phyloP scores from a whole-genome alignment of 2,329 filamentous ascomycete species.

The Aureobasidium sp. region DNA sequence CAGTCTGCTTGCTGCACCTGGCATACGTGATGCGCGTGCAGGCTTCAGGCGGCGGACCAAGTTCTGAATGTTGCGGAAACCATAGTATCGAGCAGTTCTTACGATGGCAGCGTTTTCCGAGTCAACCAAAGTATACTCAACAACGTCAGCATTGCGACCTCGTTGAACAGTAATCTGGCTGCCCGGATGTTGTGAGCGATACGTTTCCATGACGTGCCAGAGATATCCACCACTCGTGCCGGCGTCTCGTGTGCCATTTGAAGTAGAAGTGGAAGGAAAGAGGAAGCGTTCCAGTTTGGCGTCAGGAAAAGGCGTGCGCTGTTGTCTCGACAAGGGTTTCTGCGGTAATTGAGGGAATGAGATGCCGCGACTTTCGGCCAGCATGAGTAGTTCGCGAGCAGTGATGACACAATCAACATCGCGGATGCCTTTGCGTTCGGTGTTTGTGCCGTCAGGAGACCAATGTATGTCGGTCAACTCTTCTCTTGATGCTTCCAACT shows the following conservation, averaged over 20 bases:
- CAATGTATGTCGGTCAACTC: slow-evolving; percentile 81
- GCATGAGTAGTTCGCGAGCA: slow-evolving; percentile 84
- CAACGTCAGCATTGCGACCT: slow-evolving; percentile 84
- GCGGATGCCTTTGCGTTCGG: slow-evolving; percentile 52
- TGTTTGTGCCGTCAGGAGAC: slow-evolving; percentile 37
- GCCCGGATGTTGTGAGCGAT: slow-evolving; percentile 63
- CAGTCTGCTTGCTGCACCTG: slow-evolving; percentile 58
- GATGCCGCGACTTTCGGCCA: slow-evolving; percentile 73
- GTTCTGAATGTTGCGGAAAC: slow-evolving; percentile 97
- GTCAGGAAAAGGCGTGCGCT: slow-evolving; percentile 63
- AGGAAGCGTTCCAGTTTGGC: slow-evolving; percentile 63
- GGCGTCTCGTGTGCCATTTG: slow-evolving; percentile 41
- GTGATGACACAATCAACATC: slow-evolving; percentile 99
- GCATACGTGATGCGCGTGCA: slow-evolving; percentile 67
- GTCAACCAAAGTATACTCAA: slow-evolving; percentile 69
- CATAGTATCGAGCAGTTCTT: slow-evolving; percentile 86
- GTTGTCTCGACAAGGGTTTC: slow-evolving; percentile 42
- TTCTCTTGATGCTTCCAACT: slow-evolving; percentile 87
- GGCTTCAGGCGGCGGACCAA: slow-evolving; percentile 89
- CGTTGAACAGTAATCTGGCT: slow-evolving; percentile 63
- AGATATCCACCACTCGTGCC: slow-evolving; percentile 87
- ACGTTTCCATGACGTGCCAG: slow-evolving; percentile 71
- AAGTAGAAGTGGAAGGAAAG: slow-evolving; percentile 45
- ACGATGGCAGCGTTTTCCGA: slow-evolving; percentile 46
- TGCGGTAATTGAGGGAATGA: slow-evolving; percentile 67